Base-by-base conservation (phyloP, 371 early-diverging fungal genomes). In the Conidiobolus incongruus region DNA sequence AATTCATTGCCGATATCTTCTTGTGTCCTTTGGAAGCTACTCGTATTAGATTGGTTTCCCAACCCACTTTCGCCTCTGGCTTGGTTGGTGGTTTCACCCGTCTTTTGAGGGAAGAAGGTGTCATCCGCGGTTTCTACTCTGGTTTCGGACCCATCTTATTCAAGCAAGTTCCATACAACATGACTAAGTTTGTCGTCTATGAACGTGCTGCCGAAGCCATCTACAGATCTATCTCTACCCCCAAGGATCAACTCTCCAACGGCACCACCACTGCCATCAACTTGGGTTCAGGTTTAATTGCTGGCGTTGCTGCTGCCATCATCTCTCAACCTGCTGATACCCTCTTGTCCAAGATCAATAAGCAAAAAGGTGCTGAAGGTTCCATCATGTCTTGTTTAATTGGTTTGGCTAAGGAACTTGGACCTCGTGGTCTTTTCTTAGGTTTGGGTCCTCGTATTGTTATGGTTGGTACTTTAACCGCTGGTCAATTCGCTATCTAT, bases 251-350 rank as follows among this genome's bases (percentile, higher is more conserved):
- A 43, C 51, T 72, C 19, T 45, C 69, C 33, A 40, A 59, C 37
- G 46, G 52, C 8, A 58, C 62, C 30, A 49, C 60, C 51, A 68
- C 88, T 38, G 72, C 71, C 39, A 72, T 89, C 46, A 74, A 84
- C 52, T 73, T 88, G 53, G 70, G 72, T 13, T 77, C 82, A 46
- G 93, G 93, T 52, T 75, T 83, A 64, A 72, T 75, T 59, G 92
- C 93, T 29, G 93, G 93, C 66, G 61, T 85, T 48, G 70, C 81
- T 49, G 83, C 83, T 57, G 91, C 95, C 40, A 70, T 90, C 47
- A 77, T 92, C 32, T 89, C 91, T 13, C 93, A 93, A 59, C 94
- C 95, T 12, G 94, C 95, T 47, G 94, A 93, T 62, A 81, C 90
- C 0, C 58, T 91, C 37, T 69, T 90, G 40, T 91, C 92, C 49